phyloP scores from a whole-genome alignment of 768 basidiomycete species.

The Tremella fuciformis region DNA sequence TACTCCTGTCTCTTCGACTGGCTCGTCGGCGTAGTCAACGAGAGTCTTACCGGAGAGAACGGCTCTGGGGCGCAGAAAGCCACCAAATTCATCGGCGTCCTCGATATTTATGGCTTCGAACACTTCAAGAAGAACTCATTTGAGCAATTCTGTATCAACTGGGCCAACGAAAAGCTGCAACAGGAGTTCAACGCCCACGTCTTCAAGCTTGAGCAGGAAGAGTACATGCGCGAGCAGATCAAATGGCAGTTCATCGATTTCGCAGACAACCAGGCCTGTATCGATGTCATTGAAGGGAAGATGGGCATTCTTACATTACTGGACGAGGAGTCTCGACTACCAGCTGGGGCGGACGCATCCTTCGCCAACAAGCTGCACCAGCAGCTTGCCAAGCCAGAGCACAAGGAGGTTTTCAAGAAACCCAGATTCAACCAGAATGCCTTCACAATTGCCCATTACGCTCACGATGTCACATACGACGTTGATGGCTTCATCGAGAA shows the following conservation, averaged over 20 bases:
- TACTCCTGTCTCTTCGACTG: constrained; percentile 99
- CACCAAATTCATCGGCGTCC: constrained; percentile 97
- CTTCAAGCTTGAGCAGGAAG: constrained; percentile 85
- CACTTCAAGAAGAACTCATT: constrained; percentile 81
- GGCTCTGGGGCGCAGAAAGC: constrained; percentile 84
- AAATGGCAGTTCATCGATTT: constrained; percentile 99
- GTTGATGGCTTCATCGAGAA: constrained; percentile 98
- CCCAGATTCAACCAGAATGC: constrained; percentile 96
- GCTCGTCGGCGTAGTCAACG: constrained; percentile 95
- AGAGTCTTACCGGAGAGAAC: constrained; percentile 90
- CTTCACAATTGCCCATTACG: constrained; percentile 97
- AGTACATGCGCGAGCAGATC: constrained; percentile 96
- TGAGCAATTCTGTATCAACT: constrained; percentile 99
- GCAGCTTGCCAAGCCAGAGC: constrained; percentile 79
- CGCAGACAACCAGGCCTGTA: constrained; percentile 97
- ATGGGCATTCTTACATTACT: constrained; percentile 90
- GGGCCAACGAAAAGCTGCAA: constrained; percentile 86
- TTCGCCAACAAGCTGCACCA: constrained; percentile 88
- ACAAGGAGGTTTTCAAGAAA: constrained; percentile 91
- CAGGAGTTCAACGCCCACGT: constrained; percentile 99
- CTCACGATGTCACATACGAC: constrained; percentile 96
- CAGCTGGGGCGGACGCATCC: constrained; percentile 84
- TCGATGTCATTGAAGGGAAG: constrained; percentile 96
- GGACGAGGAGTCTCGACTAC: constrained; percentile 96
- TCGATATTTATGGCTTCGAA: constrained; percentile 97